Conservation (phyloP, 805 yeast genomes). For the Candida argentea region DNA sequence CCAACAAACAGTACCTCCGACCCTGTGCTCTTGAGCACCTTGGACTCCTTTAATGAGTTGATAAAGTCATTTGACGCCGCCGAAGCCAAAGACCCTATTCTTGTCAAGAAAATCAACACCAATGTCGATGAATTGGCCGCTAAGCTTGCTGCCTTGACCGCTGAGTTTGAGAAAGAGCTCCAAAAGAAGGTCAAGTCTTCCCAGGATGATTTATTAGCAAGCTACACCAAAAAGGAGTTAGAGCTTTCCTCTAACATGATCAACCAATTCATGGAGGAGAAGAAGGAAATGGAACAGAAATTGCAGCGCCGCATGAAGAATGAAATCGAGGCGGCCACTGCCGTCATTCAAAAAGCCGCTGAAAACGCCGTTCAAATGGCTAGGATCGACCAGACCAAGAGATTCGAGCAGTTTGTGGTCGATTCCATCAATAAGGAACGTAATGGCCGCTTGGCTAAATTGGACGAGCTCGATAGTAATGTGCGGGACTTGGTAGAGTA, state of each 20-base stretch:
- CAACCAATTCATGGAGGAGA: conserved; percentile 52
- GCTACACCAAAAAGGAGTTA: conserved; percentile 39
- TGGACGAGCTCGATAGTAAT: conserved; percentile 48
- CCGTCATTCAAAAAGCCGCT: conserved; percentile 58
- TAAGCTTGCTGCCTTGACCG: conserved; percentile 23
- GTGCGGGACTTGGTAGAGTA: conserved; percentile 48
- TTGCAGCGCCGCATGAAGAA: conserved; percentile 45
- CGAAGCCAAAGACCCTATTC: conserved; percentile 15
- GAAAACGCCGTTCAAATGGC: conserved; percentile 62
- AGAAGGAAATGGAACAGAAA: conserved; percentile 47
- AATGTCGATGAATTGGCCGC: conserved; percentile 20
- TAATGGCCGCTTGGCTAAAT: conserved; percentile 62
- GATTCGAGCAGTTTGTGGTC: conserved; percentile 48
- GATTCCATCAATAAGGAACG: conserved; percentile 50
- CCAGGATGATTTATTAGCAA: conserved; percentile 29
- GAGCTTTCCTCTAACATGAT: conserved; percentile 50
- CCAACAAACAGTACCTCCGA: conserved; percentile 16
- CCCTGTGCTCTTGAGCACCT: conserved; percentile 22
- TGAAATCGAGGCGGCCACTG: conserved; percentile 61
- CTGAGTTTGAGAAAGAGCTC: conserved; percentile 26
- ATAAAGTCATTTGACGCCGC: conserved; percentile 23
- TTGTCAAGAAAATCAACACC: conserved; percentile 23
- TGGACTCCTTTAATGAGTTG: conserved; percentile 29
- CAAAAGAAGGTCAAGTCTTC: conserved; percentile 22
- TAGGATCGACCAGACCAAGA: conserved; percentile 58